These are phyloP conservation scores for Didymella keratinophila DNA, from an alignment of 2,329 filamentous ascomycete species.

Conservation along the genomic window DNA sequence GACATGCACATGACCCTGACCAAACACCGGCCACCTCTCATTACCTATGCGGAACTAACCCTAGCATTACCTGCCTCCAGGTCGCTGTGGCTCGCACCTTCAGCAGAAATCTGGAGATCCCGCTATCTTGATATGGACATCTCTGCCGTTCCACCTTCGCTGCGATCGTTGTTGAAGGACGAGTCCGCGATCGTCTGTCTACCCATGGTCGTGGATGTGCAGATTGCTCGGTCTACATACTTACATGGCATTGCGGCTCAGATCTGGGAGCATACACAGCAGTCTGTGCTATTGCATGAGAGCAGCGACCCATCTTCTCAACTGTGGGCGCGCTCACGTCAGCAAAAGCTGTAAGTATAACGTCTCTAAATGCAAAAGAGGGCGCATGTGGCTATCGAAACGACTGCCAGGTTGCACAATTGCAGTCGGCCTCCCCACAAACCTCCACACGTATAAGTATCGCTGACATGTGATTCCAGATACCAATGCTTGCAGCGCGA, in stretches of 20 bases:
- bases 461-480: conserved; percentile 59
- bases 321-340: neutral
- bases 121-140: neutral
- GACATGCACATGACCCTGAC: neutral
- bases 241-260: neutral
- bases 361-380: neutral
- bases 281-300: neutral
- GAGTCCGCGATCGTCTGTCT: neutral
- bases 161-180: neutral
- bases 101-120: neutral
- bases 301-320: neutral
- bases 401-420: neutral
- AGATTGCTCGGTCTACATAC: neutral
- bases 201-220: neutral
- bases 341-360: neutral
- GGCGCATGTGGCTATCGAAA: neutral
- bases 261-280: neutral
- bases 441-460: neutral
- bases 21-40: neutral
- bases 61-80: neutral
- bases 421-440: neutral
- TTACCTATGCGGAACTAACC: neutral
- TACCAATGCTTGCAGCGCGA: conserved; percentile 56
- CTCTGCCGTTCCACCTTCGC: neutral
- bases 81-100: neutral